Conservation (phyloP, 2,329 filamentous ascomycete species). For the Juglanconis oblonga region DNA sequence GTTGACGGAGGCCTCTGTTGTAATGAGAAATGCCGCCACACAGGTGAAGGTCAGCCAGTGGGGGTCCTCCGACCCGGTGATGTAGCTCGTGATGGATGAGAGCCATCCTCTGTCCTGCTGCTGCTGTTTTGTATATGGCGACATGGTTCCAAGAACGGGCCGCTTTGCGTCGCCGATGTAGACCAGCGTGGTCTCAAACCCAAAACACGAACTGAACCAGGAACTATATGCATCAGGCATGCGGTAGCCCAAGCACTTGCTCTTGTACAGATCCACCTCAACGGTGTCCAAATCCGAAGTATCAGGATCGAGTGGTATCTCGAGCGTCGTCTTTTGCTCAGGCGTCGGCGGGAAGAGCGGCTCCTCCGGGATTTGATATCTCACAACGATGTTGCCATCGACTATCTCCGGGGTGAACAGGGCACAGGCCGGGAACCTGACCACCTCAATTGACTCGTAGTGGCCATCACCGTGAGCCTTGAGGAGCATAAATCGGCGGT, state of each 20-base stretch:
- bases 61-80: constrained; percentile 31
- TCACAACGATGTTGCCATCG: constrained; percentile 36
- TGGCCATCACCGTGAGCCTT: constrained; percentile 41
- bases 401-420: constrained; percentile 62
- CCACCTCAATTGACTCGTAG: constrained; percentile 59
- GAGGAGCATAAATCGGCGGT: constrained; percentile 70
- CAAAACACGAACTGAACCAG: constrained; percentile 68
- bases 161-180: constrained; percentile 63
- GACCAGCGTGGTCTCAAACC: constrained; percentile 57
- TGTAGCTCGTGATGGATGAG: constrained; percentile 31
- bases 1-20: constrained; percentile 66
- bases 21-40: constrained; percentile 70
- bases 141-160: constrained; percentile 59
- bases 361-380: constrained; percentile 37
- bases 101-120: constrained; percentile 30
- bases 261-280: constrained; percentile 57
- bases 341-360: constrained; percentile 36
- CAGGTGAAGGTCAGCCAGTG: constrained; percentile 69
- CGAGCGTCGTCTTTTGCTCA: constrained; percentile 38
- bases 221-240: constrained; percentile 59
- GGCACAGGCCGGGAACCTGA: constrained; percentile 54
- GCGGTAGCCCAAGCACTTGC: constrained; percentile 55
- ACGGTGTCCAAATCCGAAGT: constrained; percentile 42
- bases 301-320: constrained; percentile 56
- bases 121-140: constrained; percentile 25